Base-by-base conservation (phyloP, 371 early-diverging fungal genomes). In the Batkoa obscura region DNA sequence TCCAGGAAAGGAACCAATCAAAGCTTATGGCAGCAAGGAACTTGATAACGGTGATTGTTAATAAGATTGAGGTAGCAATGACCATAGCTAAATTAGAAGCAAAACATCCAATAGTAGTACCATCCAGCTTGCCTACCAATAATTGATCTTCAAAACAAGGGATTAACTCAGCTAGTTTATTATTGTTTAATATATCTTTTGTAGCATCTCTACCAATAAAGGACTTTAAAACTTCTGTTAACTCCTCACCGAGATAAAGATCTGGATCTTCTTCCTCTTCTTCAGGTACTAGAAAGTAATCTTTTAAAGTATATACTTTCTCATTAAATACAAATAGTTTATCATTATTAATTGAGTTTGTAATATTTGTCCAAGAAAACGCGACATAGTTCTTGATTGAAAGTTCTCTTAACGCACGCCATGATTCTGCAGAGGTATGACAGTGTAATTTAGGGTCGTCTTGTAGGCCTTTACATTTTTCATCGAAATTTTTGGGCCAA, bases 21-120 rank as follows among this genome's bases (percentile, higher is more conserved):
- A 87, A 89, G 43, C 75, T 66, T n/a, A 86, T 61, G 2, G 90
- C 86, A 60, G 84, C 71, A 12, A 67, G 64, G 59, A 89, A 84
- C 64, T 83, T 89, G 66, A 79, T 71, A 4, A 79, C 31, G 3
- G 64, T 61, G 36, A 81, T 76, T 23, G 77, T 68, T 2, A 75
- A 68, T 34, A 80, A 60, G 43, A 80, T 72, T n/a, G 74, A 73
- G 17, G 72, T 66, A 31, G 62, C 54, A 12, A 65, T n/a, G 12
- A 60, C 49, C 42, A 68, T 57, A 34, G 68, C 46, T 37, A 66
- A 60, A 6, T 63, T 61, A 13, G 84, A 75, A 0, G 76, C 73
- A 57, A 86, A 70, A 58, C 86, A 86, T 0, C 88, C 84, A 41
- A 73, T 69, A 43, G 80, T 75, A 35, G 77, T 68, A 0, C 79